These are phyloP conservation scores for Tulasnella sp. DNA, from an alignment of 768 basidiomycete genomes.

Conservation along the genomic window DNA sequence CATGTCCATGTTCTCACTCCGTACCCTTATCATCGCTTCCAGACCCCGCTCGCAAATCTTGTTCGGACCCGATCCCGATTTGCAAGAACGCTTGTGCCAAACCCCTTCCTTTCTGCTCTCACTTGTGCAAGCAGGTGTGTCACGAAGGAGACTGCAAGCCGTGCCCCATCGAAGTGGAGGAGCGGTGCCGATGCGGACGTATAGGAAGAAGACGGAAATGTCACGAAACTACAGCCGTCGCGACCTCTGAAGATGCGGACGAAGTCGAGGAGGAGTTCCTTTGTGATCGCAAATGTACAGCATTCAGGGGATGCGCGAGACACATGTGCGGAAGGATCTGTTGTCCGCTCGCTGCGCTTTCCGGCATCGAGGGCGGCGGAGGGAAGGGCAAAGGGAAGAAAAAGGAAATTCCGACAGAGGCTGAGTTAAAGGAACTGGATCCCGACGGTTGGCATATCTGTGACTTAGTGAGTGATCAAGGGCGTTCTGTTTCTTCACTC, in stretches of 20 bases:
- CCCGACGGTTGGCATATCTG: constrained; percentile 70
- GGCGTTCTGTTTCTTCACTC: neutral
- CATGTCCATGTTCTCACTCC: constrained; percentile 72
- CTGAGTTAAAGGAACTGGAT: constrained; percentile 37
- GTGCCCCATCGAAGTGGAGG: constrained; percentile 53
- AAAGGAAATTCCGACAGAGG: constrained; percentile 25
- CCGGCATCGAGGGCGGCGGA: constrained; percentile 37
- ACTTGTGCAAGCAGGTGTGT: constrained; percentile 58
- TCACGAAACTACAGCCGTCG: constrained; percentile 12
- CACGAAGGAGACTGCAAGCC: constrained; percentile 75
- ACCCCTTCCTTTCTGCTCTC: constrained; percentile 52
- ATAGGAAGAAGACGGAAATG: constrained; percentile 5
- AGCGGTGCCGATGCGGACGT: constrained; percentile 77
- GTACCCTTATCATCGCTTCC: constrained; percentile 39
- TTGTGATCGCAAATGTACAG: constrained; percentile 71
- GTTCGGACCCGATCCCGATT: constrained; percentile 44
- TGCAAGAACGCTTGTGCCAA: constrained; percentile 62
- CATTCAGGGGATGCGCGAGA: constrained; percentile 68
- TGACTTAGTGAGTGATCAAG: constrained; percentile 42
- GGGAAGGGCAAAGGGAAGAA: constrained; percentile 48
- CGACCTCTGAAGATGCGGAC: constrained; percentile 18
- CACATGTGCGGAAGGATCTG: constrained; percentile 80
- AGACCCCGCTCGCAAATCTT: constrained; percentile 35
- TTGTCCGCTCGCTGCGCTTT: constrained; percentile 72
- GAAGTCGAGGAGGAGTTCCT: constrained; percentile 39